Evolutionary conservation across 2,329 filamentous ascomycete species (phyloP).

Genomic region (Monosporascus sp.): DNA sequence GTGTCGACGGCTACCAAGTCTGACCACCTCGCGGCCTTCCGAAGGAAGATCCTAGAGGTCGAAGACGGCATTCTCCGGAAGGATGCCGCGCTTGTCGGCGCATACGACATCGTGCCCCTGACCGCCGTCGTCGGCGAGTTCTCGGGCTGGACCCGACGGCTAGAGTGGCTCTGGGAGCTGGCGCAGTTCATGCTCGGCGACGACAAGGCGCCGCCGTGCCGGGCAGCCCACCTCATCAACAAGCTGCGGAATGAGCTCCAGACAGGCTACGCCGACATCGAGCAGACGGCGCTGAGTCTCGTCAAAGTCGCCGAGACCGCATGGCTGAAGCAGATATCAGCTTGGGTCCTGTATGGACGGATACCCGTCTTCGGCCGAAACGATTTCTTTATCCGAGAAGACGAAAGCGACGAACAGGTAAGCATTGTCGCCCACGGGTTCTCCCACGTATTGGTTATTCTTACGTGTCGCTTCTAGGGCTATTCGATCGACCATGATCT

Average conservation of each 20-base stretch:
- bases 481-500: constrained; percentile 56
- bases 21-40: constrained; percentile 73
- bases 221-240: constrained; percentile 72
- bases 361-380: constrained; percentile 68
- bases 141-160: constrained; percentile 73
- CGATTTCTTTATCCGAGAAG: constrained; percentile 79
- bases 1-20: constrained; percentile 74
- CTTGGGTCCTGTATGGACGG: constrained; percentile 86
- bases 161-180: constrained; percentile 82
- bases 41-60: constrained; percentile 76
- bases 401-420: constrained; percentile 37
- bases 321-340: constrained; percentile 85
- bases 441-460: background rate
- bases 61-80: constrained; percentile 71
- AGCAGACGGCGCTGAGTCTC: constrained; percentile 67
- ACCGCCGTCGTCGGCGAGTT: constrained; percentile 82
- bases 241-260: constrained; percentile 69
- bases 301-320: constrained; percentile 77
- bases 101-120: constrained; percentile 88
- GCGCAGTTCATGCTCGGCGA: constrained; percentile 59
- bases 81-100: constrained; percentile 77
- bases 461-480: constrained; percentile 32
- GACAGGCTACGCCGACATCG: constrained; percentile 85
- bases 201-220: constrained; percentile 41
- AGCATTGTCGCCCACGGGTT: constrained; percentile 6